Percentiles rank a stretch among this genome's conserved stretches.
phyloP scores from a whole-genome alignment of 768 basidiomycete species.

The Russula vinacea region DNA sequence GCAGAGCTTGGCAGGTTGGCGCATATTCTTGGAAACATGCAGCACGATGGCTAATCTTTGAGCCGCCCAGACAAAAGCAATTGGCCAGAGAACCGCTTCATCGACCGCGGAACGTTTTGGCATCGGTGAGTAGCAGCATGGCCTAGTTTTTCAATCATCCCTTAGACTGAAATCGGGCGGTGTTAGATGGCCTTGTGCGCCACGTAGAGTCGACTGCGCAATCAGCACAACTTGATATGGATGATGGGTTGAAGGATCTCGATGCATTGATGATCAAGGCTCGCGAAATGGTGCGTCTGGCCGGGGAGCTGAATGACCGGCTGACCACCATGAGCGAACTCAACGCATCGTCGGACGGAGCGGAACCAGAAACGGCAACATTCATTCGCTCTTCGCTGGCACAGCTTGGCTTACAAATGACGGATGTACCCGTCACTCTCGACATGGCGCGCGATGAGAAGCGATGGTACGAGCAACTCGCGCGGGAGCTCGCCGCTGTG shows the following conservation, averaged over 20 bases:
- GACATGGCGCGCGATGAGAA: conserved; percentile 86
- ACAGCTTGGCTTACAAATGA: conserved; percentile 81
- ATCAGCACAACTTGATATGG: conserved; percentile 61
- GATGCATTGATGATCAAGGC: conserved; percentile 90
- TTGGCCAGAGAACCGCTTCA: conserved; percentile 11
- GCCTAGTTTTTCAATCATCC: not conserved
- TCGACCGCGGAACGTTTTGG: conserved; percentile 40
- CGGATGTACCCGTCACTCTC: conserved; percentile 76
- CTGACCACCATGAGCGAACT: conserved; percentile 45
- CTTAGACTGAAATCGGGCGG: not conserved
- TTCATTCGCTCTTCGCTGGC: conserved; percentile 86
- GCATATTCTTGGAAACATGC: not conserved
- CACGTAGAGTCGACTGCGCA: conserved; percentile 67
- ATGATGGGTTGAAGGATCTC: conserved; percentile 78
- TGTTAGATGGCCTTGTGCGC: conserved; percentile 75
- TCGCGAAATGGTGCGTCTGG: conserved; percentile 87
- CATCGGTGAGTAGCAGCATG: conserved; percentile 48
- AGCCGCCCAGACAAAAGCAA: conserved; percentile 12
- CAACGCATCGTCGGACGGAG: conserved; percentile 31
- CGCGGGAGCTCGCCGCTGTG: conserved; percentile 73
- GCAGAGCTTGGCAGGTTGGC: conserved; percentile 73
- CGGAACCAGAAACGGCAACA: conserved; percentile 77
- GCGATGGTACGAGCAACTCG: conserved; percentile 75
- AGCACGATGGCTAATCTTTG: conserved; percentile 13
- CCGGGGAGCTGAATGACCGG: conserved; percentile 82